phyloP scores from a whole-genome alignment of 192 early-diverging fungal genomes.

The Umbelopsis sp. region DNA sequence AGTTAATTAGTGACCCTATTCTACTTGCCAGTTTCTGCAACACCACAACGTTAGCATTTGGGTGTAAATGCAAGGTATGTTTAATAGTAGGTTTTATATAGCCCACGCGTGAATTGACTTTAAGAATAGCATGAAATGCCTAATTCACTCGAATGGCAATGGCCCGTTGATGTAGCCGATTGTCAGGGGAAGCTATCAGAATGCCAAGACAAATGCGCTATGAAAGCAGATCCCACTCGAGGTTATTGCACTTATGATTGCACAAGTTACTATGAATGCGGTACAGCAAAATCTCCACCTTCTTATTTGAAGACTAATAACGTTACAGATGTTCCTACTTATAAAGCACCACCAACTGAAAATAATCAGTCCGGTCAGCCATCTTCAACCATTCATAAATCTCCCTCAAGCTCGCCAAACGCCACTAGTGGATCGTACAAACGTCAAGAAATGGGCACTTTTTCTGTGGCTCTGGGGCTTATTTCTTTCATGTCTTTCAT shows the following conservation, averaged over 20 bases:
- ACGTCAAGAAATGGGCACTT: background rate
- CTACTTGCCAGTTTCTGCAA: slow-evolving; percentile 28
- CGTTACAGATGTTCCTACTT: slow-evolving; percentile 13
- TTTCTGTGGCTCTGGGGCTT: background rate
- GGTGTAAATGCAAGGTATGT: slow-evolving; percentile 32
- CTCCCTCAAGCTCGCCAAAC: background rate
- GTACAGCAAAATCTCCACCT: slow-evolving; percentile 10
- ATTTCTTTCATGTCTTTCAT: slow-evolving; percentile 2
- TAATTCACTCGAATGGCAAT: slow-evolving; percentile 18
- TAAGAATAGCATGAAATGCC: background rate
- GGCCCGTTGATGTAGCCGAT: slow-evolving; percentile 36
- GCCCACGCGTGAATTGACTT: background rate
- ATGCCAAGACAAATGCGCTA: slow-evolving; percentile 29
- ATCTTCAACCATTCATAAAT: background rate
- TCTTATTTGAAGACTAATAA: slow-evolving; percentile 20
- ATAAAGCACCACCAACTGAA: slow-evolving; percentile 3
- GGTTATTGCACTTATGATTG: slow-evolving; percentile 13
- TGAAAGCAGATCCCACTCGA: background rate
- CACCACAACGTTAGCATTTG: slow-evolving; percentile 33
- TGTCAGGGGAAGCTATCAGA: slow-evolving; percentile 33
- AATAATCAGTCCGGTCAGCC: background rate
- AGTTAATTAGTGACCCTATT: background rate
- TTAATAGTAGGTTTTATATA: background rate
- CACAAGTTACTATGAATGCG: slow-evolving; percentile 20
- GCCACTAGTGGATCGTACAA: slow-evolving; percentile 7